phyloP scores from a whole-genome alignment of 768 basidiomycete genomes.

The Leccinum variicolor region DNA sequence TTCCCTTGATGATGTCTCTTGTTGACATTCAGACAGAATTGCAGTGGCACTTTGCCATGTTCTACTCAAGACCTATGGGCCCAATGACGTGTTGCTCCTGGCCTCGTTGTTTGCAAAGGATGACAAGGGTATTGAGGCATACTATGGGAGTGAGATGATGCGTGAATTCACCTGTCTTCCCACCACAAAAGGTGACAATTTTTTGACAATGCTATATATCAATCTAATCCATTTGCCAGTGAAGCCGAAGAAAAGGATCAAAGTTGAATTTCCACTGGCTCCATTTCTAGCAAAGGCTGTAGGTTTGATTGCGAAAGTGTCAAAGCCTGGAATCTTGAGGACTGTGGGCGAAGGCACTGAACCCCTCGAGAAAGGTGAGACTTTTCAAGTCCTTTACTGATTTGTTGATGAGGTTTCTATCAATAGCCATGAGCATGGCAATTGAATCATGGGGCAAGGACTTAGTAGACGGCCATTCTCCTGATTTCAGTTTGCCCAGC shows the following conservation, averaged over 20 bases:
- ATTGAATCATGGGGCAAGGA: not conserved
- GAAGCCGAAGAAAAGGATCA: not conserved
- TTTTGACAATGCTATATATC: not conserved
- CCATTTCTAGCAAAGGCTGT: not conserved
- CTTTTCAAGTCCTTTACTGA: not conserved
- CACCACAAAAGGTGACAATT: not conserved
- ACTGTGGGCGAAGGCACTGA: not conserved
- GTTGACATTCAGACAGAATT: not conserved
- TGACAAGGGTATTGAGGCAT: not conserved
- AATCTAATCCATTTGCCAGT: not conserved
- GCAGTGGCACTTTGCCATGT: conserved; percentile 11
- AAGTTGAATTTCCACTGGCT: not conserved
- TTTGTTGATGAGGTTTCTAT: not conserved
- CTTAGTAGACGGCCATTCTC: too few species aligned
- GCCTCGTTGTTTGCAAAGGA: conserved; percentile 6
- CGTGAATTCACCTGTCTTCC: not conserved
- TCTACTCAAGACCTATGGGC: conserved; percentile 12
- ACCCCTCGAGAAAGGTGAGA: conserved; percentile 1
- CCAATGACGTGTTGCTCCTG: conserved; percentile 11
- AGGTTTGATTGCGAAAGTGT: not conserved
- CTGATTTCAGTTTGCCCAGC: not conserved
- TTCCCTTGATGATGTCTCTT: too few species aligned
- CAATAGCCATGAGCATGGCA: not conserved
- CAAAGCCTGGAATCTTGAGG: not conserved
- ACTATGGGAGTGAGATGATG: not conserved